Evolutionary conservation across 805 yeast genomes (phyloP).

Genomic region (Pichia rugopelliculosa): DNA sequence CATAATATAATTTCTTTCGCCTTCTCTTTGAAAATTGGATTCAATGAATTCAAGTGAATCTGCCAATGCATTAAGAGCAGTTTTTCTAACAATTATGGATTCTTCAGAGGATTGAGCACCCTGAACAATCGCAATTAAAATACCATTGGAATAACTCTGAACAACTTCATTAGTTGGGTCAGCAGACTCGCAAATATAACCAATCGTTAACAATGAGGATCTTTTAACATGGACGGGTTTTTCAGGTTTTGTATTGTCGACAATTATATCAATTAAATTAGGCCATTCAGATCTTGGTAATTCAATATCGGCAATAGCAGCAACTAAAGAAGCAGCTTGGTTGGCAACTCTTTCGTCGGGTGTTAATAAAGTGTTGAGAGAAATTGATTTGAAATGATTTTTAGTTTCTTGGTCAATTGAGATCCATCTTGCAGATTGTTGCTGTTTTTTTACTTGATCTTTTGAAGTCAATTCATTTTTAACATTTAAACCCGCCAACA

Average conservation of each 20-base stretch:
- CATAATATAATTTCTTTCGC: constrained; percentile 95
- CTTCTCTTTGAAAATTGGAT: constrained; percentile 82
- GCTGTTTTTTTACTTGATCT: constrained; percentile 50
- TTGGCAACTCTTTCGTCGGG: constrained; percentile 73
- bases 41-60: constrained; percentile 87
- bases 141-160: constrained; percentile 81
- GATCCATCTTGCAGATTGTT: constrained; percentile 71
- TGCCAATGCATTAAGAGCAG: constrained; percentile 88
- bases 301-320: constrained; percentile 95
- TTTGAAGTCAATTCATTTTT: constrained; percentile 87
- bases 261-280: constrained; percentile 73
- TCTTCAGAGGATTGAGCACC: constrained; percentile 87
- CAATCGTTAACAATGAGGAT: constrained; percentile 82
- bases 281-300: constrained; percentile 86
- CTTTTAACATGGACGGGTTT: constrained; percentile 76
- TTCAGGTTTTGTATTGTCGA: constrained; percentile 76
- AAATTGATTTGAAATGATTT: constrained; percentile 55
- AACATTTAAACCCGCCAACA: constrained; percentile 81
- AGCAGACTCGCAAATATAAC: constrained; percentile 92
- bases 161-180: constrained; percentile 76
- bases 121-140: constrained; percentile 91
- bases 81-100: constrained; percentile 64
- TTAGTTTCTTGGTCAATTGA: constrained; percentile 48
- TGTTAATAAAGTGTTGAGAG: constrained; percentile 57
- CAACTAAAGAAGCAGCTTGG: constrained; percentile 87